These are phyloP conservation scores for Rasamsonia emersonii DNA, from an alignment of 2,329 filamentous ascomycete genomes.

Conservation along the genomic window DNA sequence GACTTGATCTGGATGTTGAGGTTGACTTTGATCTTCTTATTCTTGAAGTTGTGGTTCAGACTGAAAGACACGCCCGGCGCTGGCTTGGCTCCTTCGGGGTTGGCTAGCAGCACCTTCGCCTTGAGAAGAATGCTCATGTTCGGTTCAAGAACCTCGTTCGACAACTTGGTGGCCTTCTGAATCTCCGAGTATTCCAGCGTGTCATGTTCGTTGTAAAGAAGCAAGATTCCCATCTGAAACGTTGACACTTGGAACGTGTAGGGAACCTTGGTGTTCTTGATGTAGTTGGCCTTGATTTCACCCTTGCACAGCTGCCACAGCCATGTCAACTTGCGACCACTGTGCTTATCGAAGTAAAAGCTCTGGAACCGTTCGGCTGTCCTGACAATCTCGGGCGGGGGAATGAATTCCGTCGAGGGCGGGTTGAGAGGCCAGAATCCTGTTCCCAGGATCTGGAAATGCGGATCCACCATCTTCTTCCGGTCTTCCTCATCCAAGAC, in stretches of 20 bases:
- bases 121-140: conserved; percentile 81
- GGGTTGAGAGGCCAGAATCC: conserved; percentile 93
- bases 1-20: conserved; percentile 91
- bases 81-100: conserved; percentile 64
- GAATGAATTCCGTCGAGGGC: conserved; percentile 79
- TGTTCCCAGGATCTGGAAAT: conserved; percentile 88
- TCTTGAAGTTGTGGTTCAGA: conserved; percentile 93
- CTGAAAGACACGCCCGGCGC: conserved; percentile 70
- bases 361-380: conserved; percentile 83
- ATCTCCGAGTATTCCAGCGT: conserved; percentile 83
- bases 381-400: conserved; percentile 72
- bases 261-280: conserved; percentile 78
- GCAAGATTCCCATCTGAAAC: conserved; percentile 92
- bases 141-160: conserved; percentile 74
- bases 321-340: conserved; percentile 93
- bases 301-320: conserved; percentile 98
- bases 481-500: conserved; percentile 55
- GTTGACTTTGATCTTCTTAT: conserved; percentile 96
- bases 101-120: conserved; percentile 75
- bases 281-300: conserved; percentile 88
- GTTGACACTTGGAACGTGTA: conserved; percentile 97
- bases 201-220: conserved; percentile 90
- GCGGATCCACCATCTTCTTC: conserved; percentile 69
- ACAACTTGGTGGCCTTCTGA: conserved; percentile 67
- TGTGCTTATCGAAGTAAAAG: conserved; percentile 96